A percentile compares a stretch with the other conserved stretches of the same genome.
phyloP scores from a whole-genome alignment of 108 stramenopile genomes.

The Mediolabrus comicus region DNA sequence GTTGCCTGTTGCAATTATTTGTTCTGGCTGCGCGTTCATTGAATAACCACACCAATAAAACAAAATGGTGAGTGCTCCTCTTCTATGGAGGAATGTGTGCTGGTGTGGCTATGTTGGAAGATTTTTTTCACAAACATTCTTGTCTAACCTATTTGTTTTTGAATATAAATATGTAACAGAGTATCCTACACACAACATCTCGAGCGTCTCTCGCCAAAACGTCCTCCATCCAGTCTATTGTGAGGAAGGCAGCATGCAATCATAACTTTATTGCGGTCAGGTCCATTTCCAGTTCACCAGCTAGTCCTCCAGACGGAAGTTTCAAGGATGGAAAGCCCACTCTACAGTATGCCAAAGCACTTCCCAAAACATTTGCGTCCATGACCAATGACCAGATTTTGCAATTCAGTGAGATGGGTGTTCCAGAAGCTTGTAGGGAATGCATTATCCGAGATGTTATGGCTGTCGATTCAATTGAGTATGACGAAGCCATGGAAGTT shows the following conservation, averaged over 20 bases:
- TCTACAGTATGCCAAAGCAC: slow-evolving; percentile 19
- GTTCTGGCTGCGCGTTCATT: no score
- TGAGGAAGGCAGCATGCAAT: neutral
- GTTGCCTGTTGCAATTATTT: no score
- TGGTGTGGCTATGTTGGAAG: no score
- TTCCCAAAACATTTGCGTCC: slow-evolving; percentile 32
- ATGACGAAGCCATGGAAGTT: slow-evolving; percentile 52
- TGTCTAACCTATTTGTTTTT: neutral
- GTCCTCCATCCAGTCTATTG: neutral
- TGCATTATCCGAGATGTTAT: slow-evolving; percentile 34
- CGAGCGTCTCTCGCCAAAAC: neutral
- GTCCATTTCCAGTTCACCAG: neutral
- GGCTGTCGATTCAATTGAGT: slow-evolving; percentile 41
- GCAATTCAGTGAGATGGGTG: slow-evolving; percentile 18
- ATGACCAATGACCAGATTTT: slow-evolving; percentile 41
- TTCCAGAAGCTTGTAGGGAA: slow-evolving; percentile 42
- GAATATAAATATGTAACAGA: no score
- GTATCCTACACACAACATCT: neutral
- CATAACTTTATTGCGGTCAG: neutral
- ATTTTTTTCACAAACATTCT: neutral
- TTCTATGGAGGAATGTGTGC: no score
- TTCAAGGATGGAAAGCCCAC: slow-evolving; percentile 38
- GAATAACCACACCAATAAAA: no score
- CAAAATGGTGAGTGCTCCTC: no score
- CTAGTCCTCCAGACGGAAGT: slow-evolving; percentile 1